A percentile compares a stretch with the other conserved stretches of the same genome.
Conservation (phyloP, 345 rosid species). For the Eutrema japonicum region DNA sequence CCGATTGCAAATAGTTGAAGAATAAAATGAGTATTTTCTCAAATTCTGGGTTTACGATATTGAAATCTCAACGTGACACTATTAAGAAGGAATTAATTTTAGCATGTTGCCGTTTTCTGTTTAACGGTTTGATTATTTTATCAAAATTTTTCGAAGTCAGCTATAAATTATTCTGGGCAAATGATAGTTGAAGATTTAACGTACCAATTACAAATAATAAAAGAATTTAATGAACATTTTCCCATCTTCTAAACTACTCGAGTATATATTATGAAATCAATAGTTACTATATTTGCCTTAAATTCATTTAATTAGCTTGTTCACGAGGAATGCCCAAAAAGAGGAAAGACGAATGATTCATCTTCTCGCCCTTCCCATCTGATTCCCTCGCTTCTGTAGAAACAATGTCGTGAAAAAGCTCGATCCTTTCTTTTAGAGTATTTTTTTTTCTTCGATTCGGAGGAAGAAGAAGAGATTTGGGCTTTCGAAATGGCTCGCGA, state of each 20-base stretch:
- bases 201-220: no score
- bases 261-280: background rate
- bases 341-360: conserved; percentile 45
- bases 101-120: no score
- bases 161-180: no score
- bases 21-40: no score
- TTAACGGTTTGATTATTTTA: no score
- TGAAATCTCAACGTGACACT: no score
- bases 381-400: conserved; percentile 18
- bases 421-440: conserved; percentile 28
- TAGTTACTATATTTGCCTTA: background rate
- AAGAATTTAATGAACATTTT: no score
- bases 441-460: background rate
- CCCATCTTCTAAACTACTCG: background rate
- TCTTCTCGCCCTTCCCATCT: conserved; percentile 21
- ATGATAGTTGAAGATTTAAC: no score
- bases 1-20: no score
- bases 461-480: conserved; percentile 8
- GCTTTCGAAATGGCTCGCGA: conserved; percentile 44
- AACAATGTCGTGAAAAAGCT: conserved; percentile 42
- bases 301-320: conserved; percentile 36
- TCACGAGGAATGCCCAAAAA: conserved; percentile 42
- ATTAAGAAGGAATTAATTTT: no score
- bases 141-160: no score
- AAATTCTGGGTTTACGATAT: no score